phyloP scores from a whole-genome alignment of 2,329 filamentous ascomycete species.

The Microdochium paspali region DNA sequence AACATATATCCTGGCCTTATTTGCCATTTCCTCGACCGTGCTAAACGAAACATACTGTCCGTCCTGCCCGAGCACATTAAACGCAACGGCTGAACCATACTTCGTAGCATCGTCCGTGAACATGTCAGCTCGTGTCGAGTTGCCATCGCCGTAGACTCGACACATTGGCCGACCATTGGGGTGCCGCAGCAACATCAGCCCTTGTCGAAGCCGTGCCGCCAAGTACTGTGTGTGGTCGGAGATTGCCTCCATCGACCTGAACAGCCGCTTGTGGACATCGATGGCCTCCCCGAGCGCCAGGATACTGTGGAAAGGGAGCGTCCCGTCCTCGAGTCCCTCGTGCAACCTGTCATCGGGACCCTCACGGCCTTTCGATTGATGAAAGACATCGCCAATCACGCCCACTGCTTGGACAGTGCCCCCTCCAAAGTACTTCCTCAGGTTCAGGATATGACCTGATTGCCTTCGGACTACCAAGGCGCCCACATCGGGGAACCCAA shows the following conservation, averaged over 20 bases:
- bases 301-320: conserved; percentile 55
- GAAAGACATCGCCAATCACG: conserved; percentile 38
- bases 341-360: conserved; percentile 35
- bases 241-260: conserved; percentile 47
- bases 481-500: conserved; percentile 57
- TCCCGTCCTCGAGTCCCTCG: conserved; percentile 58
- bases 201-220: conserved; percentile 35
- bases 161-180: conserved; percentile 40
- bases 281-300: conserved; percentile 52
- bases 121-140: conserved; percentile 35
- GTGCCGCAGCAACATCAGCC: conserved; percentile 38
- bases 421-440: conserved; percentile 56
- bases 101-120: conserved; percentile 19
- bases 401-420: conserved; percentile 56
- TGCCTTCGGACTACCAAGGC: conserved; percentile 46
- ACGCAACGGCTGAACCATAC: conserved; percentile 54
- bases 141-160: conserved; percentile 43
- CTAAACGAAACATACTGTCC: conserved; percentile 46
- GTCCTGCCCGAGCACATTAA: conserved; percentile 47
- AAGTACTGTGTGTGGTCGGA: conserved; percentile 49
- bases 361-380: conserved; percentile 10
- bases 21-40: conserved; percentile 48
- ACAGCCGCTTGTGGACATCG: conserved; percentile 44
- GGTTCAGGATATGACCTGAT: conserved; percentile 43
- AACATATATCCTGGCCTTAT: conserved; percentile 46